These are phyloP conservation scores for Candolleomyces aberdarensis DNA, from an alignment of 768 basidiomycete species.

Conservation along the genomic window DNA sequence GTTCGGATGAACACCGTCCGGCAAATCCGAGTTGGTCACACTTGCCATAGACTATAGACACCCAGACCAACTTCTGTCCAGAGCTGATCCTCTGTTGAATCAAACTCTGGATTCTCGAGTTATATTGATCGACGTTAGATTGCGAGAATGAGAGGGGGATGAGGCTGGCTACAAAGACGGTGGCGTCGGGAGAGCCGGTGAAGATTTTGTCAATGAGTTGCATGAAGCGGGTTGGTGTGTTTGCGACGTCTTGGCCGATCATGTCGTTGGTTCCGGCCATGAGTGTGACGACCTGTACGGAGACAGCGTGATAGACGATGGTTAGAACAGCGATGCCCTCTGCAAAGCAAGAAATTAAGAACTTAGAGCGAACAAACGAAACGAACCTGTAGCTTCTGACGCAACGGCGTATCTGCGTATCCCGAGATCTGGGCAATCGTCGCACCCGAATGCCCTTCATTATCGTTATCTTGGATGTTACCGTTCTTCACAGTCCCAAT, in stretches of 20 bases:
- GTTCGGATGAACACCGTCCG: constrained; percentile 9
- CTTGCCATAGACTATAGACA: constrained; percentile 10
- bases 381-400: constrained; percentile 5
- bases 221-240: constrained; percentile 7
- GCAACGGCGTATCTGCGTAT: neutral
- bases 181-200: constrained; percentile 9
- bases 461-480: constrained; percentile 8
- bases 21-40: neutral
- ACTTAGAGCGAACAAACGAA: no score
- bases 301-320: neutral
- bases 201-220: constrained; percentile 9
- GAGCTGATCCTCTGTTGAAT: neutral
- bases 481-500: constrained; percentile 8
- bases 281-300: constrained; percentile 5
- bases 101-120: neutral
- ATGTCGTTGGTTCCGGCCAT: constrained; percentile 9
- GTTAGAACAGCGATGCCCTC: no score
- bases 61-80: constrained; percentile 4
- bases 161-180: constrained; percentile 6
- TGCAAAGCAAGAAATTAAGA: neutral
- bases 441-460: neutral
- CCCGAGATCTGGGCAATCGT: constrained; percentile 9
- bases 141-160: constrained; percentile 5
- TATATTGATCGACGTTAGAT: constrained; percentile 4
- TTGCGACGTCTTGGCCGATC: constrained; percentile 4